Base-by-base conservation (phyloP, 345 rosid genomes). In the Pistacia atlantica region DNA sequence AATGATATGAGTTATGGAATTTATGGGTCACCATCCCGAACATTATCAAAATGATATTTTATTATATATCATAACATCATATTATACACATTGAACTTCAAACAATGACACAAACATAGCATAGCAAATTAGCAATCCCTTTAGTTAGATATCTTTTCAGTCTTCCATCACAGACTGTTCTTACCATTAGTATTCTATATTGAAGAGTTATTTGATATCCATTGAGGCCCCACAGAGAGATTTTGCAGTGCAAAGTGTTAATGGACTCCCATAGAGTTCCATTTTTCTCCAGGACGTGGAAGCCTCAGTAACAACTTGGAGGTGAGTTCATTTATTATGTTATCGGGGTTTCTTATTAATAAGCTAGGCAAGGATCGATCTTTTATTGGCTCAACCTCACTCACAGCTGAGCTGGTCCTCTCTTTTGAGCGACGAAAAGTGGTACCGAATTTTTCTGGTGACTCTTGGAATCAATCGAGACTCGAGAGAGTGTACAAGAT, bases 181-280 rank as follows among this genome's bases (percentile, higher is more conserved):
- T 74, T 45, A 0, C 78, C 81, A 65, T 86, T 66, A 81, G 45
- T 28, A 14, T 72, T 72, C 84, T 25, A 12, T 25, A 75, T 80
- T 78, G 58, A 83, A 78, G 64, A 70, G 78, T 58, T 71, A 56
- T 72, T 18, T 66, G 18, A 52, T 14, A 63, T 58, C 69, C 37
- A 58, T 45, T 28, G 31, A 56, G 62, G 75, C 10, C 42, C 73
- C 77, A 59, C 22, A 6, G 11, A 16, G 59, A 28, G 37, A 69
- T 11, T 75, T 62, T 71, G 16, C 20, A 18, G 28, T 56, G 69
- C 9, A 57, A 67, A 5, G 56, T 52, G 62, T 74, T 66, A 75
- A 75, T 69, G 77, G 61, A 60, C 51, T 77, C 70, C 54, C 63
- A 75, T 75, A 77, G 65, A 65, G 42, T 77, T 70, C 52, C 62